Evolutionary conservation across 1,284 basidiomycete species (phyloP).

Genomic region (Melanopsichium pennsylvanicum): DNA sequence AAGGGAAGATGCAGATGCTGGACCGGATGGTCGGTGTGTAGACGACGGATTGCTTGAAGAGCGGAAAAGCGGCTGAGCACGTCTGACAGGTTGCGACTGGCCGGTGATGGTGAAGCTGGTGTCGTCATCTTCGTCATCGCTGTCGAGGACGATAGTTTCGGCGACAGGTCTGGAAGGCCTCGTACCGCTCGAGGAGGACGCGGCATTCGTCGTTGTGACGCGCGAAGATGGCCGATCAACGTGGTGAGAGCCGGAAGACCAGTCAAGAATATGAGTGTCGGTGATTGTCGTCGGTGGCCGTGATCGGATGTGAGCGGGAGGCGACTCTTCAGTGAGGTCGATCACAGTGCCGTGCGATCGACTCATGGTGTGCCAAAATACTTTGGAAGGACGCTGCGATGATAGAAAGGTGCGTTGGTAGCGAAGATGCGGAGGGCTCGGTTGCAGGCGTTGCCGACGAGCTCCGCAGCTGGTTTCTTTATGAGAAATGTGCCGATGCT

Average conservation of each 20-base stretch:
- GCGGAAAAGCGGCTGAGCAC: conserved; percentile 1
- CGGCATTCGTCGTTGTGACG: not conserved
- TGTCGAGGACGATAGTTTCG: conserved; percentile 28
- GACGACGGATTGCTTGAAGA: conserved; percentile 4
- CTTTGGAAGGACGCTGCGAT: not conserved
- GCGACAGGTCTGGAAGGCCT: not conserved
- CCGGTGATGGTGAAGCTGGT: conserved; percentile 33
- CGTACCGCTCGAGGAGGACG: conserved; percentile 1
- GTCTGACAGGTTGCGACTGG: conserved; percentile 11
- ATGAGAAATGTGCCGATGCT: too few species aligned
- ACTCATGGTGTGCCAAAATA: conserved; percentile 9
- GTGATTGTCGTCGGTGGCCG: not conserved
- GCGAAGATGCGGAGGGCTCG: conserved; percentile 6
- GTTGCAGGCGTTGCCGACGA: not conserved
- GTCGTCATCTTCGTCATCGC: conserved; percentile 41
- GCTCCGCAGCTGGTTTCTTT: too few species aligned
- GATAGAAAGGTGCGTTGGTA: conserved; percentile 2
- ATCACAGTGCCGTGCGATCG: conserved; percentile 25
- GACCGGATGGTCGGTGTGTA: not conserved
- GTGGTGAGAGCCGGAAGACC: conserved; percentile 6
- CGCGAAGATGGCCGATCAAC: not conserved
- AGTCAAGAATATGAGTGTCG: conserved; percentile 23
- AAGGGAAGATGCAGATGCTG: conserved; percentile 4
- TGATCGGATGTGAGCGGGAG: conserved; percentile 26
- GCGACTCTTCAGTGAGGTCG: conserved; percentile 54